These are phyloP conservation scores for Saturnispora bothae DNA, from an alignment of 805 yeast species.

Conservation along the genomic window DNA sequence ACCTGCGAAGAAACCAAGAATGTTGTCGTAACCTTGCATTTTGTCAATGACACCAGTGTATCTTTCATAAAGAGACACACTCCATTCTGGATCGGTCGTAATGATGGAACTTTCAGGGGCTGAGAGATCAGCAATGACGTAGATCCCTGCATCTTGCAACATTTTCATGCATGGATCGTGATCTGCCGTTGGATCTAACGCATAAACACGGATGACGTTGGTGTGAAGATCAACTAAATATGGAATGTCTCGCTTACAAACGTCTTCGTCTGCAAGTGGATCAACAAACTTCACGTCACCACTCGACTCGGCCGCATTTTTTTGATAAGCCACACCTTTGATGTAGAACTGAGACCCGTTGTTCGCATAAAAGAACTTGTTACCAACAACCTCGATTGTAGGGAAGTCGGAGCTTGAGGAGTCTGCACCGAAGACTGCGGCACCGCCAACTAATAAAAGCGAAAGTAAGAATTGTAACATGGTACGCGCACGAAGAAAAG, in stretches of 20 bases:
- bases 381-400: constrained; percentile 54
- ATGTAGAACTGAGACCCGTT: constrained; percentile 78
- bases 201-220: constrained; percentile 78
- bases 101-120: constrained; percentile 74
- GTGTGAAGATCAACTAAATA: constrained; percentile 56
- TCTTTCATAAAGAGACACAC: constrained; percentile 56
- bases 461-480: neutral
- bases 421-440: no score
- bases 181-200: constrained; percentile 58
- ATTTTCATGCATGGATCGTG: constrained; percentile 74
- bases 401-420: no score
- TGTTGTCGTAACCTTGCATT: constrained; percentile 66
- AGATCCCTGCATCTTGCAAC: constrained; percentile 77
- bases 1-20: constrained; percentile 94
- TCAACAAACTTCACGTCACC: constrained; percentile 39
- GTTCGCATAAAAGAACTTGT: constrained; percentile 62
- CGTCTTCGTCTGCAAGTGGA: constrained; percentile 60
- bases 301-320: constrained; percentile 42
- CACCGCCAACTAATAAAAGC: neutral
- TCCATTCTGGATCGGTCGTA: constrained; percentile 74
- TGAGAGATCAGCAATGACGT: constrained; percentile 81
- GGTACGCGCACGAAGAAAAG: neutral
- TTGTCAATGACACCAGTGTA: constrained; percentile 76
- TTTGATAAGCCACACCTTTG: constrained; percentile 84
- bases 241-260: constrained; percentile 80